phyloP scores from a whole-genome alignment of 1,284 basidiomycete species.

The Stygiomarasmius scandens region DNA sequence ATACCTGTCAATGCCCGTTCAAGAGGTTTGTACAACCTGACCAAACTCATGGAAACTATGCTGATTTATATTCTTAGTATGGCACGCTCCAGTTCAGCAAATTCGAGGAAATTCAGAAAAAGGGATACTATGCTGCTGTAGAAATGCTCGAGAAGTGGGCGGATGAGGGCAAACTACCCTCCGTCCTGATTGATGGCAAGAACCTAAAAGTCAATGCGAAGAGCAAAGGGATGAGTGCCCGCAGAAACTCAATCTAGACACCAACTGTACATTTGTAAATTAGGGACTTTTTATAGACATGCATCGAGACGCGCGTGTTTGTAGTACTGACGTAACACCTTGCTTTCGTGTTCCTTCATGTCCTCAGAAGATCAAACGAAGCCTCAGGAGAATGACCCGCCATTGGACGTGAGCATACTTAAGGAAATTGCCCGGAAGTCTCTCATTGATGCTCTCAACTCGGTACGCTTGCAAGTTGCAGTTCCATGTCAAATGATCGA shows the following conservation, averaged over 20 bases:
- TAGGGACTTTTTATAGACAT: constrained; percentile 1
- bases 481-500: neutral
- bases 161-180: constrained; percentile 27
- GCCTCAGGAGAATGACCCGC: constrained; percentile 37
- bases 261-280: neutral
- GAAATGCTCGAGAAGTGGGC: constrained; percentile 78
- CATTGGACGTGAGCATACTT: constrained; percentile 70
- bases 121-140: constrained; percentile 80
- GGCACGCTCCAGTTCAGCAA: constrained; percentile 80
- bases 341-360: constrained; percentile 20
- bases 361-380: constrained; percentile 29
- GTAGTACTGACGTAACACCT: neutral
- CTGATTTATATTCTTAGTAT: constrained; percentile 49
- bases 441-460: constrained; percentile 81
- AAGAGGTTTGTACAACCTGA: constrained; percentile 56
- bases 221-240: constrained; percentile 73
- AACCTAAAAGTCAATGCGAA: constrained; percentile 32
- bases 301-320: neutral
- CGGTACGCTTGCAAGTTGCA: constrained; percentile 43
- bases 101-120: constrained; percentile 83
- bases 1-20: constrained; percentile 95
- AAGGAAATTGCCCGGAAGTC: constrained; percentile 79
- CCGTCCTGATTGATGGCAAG: constrained; percentile 14
- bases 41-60: neutral
- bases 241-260: constrained; percentile 67